Evolutionary conservation across 1,284 basidiomycete species (phyloP).

Genomic region (Cutaneotrichosporon cyanovorans): DNA sequence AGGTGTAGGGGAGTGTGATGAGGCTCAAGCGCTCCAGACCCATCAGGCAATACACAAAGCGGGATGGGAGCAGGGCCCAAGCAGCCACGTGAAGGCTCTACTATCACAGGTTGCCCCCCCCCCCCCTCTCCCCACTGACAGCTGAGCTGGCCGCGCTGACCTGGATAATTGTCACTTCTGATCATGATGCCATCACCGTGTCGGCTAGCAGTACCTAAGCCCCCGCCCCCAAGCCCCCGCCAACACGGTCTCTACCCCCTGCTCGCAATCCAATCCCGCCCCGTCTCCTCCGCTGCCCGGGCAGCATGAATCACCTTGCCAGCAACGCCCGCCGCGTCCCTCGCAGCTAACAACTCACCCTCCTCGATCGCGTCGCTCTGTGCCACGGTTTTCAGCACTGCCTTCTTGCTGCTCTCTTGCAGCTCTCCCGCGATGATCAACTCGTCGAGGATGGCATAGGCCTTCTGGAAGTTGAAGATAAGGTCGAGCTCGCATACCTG

Average conservation of each 20-base stretch:
- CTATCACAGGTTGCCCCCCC: no score
- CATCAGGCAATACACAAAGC: not conserved
- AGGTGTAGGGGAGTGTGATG: not conserved
- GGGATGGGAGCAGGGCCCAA: not conserved
- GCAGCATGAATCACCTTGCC: no score
- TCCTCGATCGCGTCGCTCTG: conserved; percentile 50
- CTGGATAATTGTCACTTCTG: no score
- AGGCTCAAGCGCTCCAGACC: not conserved
- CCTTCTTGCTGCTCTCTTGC: conserved; percentile 98
- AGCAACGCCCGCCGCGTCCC: not conserved
- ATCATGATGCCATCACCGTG: no score
- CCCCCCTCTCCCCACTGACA: no score
- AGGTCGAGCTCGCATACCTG: conserved; percentile 94
- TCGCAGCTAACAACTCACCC: conserved; percentile 34
- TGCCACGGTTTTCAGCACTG: conserved; percentile 72
- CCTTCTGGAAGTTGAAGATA: conserved; percentile 98
- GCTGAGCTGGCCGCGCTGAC: no score
- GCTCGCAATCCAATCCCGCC: no score
- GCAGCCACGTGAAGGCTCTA: no score
- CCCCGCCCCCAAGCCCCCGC: no score
- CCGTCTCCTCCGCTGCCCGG: no score
- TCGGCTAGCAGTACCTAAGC: no score
- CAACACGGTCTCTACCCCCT: no score
- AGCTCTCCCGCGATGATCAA: conserved; percentile 96
- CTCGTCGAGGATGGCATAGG: conserved; percentile 96